A percentile compares a stretch with the other conserved stretches of the same genome.
phyloP scores from a whole-genome alignment of 805 yeast species.

The Pichia deserticola region DNA sequence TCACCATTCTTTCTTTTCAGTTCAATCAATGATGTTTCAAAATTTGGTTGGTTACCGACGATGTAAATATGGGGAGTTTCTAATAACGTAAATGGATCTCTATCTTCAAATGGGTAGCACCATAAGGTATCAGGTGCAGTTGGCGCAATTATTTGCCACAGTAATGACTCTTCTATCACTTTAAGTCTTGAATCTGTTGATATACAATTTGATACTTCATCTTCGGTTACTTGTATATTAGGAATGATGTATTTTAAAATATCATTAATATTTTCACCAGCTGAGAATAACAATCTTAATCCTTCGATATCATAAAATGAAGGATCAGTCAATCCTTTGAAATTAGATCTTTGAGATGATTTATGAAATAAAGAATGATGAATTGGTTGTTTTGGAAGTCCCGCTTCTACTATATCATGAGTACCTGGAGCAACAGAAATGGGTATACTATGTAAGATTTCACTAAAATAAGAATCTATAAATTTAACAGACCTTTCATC shows the following conservation, averaged over 20 bases:
- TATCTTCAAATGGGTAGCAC: slow-evolving; percentile 71
- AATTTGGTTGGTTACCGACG: slow-evolving; percentile 74
- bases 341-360: slow-evolving; percentile 29
- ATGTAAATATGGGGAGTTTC: slow-evolving; percentile 83
- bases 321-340: slow-evolving; percentile 61
- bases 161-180: slow-evolving; percentile 58
- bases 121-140: slow-evolving; percentile 95
- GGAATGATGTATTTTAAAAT: slow-evolving; percentile 58
- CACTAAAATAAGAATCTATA: slow-evolving; percentile 54
- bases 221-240: slow-evolving; percentile 25
- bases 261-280: slow-evolving; percentile 84
- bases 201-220: slow-evolving; percentile 20
- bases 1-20: slow-evolving; percentile 29
- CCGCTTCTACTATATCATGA: slow-evolving; percentile 74
- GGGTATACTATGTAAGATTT: slow-evolving; percentile 52
- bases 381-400: slow-evolving; percentile 87
- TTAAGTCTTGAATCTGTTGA: slow-evolving; percentile 34
- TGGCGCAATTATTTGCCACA: slow-evolving; percentile 86
- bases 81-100: slow-evolving; percentile 74
- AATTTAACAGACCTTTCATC: slow-evolving; percentile 39
- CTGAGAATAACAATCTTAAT: slow-evolving; percentile 55
- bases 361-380: slow-evolving; percentile 63
- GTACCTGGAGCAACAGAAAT: slow-evolving; percentile 80
- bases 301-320: slow-evolving; percentile 55
- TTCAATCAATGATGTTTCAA: slow-evolving; percentile 37